Percentiles rank a stretch among this genome's conserved stretches.
Conservation (phyloP, 1,284 basidiomycete species). For the Porogramme epimiltina region DNA sequence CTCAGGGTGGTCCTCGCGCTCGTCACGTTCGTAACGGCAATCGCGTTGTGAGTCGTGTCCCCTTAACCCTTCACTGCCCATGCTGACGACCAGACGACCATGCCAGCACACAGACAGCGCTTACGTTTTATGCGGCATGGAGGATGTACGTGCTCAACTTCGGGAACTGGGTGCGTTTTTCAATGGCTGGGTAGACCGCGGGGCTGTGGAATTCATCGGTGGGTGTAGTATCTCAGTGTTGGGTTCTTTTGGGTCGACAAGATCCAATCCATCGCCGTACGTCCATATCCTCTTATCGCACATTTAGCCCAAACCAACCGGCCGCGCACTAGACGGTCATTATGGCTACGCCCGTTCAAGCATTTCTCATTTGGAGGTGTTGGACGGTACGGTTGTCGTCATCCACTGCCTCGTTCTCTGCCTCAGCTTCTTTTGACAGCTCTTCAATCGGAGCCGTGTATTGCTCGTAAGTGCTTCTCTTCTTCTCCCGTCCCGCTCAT, state of each 20-base stretch:
- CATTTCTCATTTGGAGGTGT: conserved; percentile 35
- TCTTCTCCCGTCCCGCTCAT: neutral
- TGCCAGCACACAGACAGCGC: conserved; percentile 27
- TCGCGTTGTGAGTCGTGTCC: conserved; percentile 26
- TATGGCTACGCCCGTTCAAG: conserved; percentile 34
- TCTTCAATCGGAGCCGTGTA: conserved; percentile 21
- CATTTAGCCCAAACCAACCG: neutral
- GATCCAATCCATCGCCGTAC: conserved; percentile 28
- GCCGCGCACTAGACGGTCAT: conserved; percentile 22
- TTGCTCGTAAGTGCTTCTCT: conserved; percentile 23
- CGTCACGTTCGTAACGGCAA: conserved; percentile 24
- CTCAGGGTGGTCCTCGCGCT: conserved; percentile 21
- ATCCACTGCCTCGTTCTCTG: neutral
- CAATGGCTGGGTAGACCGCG: neutral
- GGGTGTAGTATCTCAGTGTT: conserved; percentile 18
- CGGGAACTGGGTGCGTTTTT: conserved; percentile 24
- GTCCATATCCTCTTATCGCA: neutral
- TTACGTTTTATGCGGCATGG: conserved; percentile 30
- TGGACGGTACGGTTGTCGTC: conserved; percentile 26
- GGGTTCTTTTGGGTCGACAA: conserved; percentile 30
- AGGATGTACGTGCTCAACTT: conserved; percentile 25
- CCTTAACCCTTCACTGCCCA: neutral
- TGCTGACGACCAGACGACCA: neutral
- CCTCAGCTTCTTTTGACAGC: conserved; percentile 12
- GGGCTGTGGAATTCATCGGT: neutral